phyloP scores from a whole-genome alignment of 352 stramenopile genomes.

The Paralagenidium karlingii region DNA sequence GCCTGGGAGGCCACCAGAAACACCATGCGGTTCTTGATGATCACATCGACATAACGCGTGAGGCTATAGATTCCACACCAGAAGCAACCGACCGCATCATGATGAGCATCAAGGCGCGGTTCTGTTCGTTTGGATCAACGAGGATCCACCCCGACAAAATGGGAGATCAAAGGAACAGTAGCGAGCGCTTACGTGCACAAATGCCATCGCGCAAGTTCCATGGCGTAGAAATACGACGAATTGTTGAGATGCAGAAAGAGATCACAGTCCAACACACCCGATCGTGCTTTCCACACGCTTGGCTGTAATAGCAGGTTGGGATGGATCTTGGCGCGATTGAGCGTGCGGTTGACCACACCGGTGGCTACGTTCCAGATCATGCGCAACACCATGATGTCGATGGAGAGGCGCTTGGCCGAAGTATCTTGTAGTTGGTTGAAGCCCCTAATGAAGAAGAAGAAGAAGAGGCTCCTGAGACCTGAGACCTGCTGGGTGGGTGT shows the following conservation, averaged over 20 bases:
- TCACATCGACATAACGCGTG: background rate
- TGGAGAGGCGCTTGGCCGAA: too few species aligned
- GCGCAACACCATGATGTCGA: conserved; percentile 59
- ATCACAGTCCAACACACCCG: conserved; percentile 64
- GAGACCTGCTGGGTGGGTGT: too few species aligned
- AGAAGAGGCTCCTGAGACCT: too few species aligned
- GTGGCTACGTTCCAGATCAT: conserved; percentile 57
- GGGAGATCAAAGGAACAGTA: background rate
- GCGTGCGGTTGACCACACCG: conserved; percentile 31
- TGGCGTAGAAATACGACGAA: conserved; percentile 65
- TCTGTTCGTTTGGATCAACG: too few species aligned
- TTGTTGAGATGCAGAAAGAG: conserved; percentile 85
- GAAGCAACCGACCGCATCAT: background rate
- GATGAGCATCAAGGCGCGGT: too few species aligned
- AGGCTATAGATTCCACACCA: background rate
- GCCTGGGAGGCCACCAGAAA: conserved; percentile 7
- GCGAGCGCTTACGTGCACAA: conserved; percentile 35
- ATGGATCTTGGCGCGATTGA: conserved; percentile 33
- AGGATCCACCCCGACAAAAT: too few species aligned
- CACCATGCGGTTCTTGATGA: conserved; percentile 1
- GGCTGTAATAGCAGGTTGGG: conserved; percentile 50
- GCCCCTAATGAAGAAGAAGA: too few species aligned
- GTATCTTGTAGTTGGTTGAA: too few species aligned
- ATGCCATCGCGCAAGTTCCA: conserved; percentile 80
- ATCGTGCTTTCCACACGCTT: conserved; percentile 47